Evolutionary conservation across 2,329 filamentous ascomycete genomes (phyloP).

Genomic region (Exophiala viscosa): DNA sequence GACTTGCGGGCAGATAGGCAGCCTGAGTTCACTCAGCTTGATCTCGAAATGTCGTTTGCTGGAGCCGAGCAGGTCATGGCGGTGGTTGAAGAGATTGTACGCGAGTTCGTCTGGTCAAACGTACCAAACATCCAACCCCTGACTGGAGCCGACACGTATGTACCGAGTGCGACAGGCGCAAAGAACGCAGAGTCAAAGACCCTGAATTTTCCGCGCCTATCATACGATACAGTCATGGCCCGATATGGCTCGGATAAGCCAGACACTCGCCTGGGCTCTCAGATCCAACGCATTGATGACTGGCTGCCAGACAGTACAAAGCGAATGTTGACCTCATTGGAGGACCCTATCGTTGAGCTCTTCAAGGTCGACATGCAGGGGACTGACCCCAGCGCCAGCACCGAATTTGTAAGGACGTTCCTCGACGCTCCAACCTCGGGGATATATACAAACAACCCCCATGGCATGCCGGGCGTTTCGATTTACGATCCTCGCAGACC

Average conservation of each 20-base stretch:
- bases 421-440: conserved; percentile 62
- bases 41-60: conserved; percentile 90
- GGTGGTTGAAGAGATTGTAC: conserved; percentile 39
- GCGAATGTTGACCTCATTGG: conserved; percentile 68
- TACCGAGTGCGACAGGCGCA: conserved; percentile 23
- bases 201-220: conserved; percentile 27
- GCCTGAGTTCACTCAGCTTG: conserved; percentile 91
- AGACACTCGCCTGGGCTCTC: conserved; percentile 68
- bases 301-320: conserved; percentile 63
- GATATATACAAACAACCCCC: conserved; percentile 62
- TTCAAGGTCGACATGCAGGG: conserved; percentile 56
- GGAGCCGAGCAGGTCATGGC: conserved; percentile 67
- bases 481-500: conserved; percentile 71
- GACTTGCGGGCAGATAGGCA: conserved; percentile 88
- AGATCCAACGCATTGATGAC: conserved; percentile 65
- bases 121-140: conserved; percentile 15
- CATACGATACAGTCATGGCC: conserved; percentile 74
- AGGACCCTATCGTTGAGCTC: conserved; percentile 68
- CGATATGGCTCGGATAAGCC: conserved; percentile 88
- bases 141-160: conserved; percentile 22
- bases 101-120: conserved; percentile 21
- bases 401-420: conserved; percentile 63
- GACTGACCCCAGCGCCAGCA: conserved; percentile 49
- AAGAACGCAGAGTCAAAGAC: conserved; percentile 1
- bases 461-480: conserved; percentile 77